Base-by-base conservation (phyloP, 2,329 filamentous ascomycete species). In the Trichoderma semiorbis region DNA sequence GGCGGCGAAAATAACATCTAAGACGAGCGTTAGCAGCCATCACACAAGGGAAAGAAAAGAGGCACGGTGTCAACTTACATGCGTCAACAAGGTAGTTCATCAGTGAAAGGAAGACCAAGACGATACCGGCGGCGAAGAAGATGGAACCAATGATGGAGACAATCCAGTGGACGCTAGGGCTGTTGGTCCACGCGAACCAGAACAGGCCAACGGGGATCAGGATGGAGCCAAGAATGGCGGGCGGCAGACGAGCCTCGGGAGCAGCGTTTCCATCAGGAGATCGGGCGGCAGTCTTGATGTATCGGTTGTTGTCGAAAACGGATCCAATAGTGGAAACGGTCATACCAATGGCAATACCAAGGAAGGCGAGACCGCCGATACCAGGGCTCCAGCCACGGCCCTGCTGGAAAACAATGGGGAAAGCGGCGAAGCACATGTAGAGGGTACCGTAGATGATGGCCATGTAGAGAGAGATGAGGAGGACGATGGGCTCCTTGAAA, bases 1-100 rank as follows among this genome's bases (percentile, higher is more conserved):
- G 0, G 92, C 92, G 1, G 93, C 92, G 74, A 91, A 95, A 75
- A 95, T 91, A 66, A 91, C 90, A 79, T 93, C 79, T 81, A 61
- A 53, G 18, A 28, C 8, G 8, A 8, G 34, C 32, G 66, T 79
- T 74, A 78, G 76, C 34, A 18, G 30, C 14, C 12, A 26, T 30
- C 21, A n/a, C 14, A 55, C 12, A 64, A 28, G 5, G 6, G n/a
- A 28, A 8, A 14, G 21, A 24, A 24, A 67, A 14, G 32, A 21
- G 21, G 21, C 5, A 6, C 5, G 21, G 24, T 12, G 5, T 26
- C 10, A 58, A 75, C 79, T 79, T 73, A 81, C 80, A 90, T 7
- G 89, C 83, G 76, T 93, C 91, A 73, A 93, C 88, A 14, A 93
- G 85, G 80, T 92, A 93, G 80, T 89, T 91, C 77, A 89, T 85